Base-by-base conservation (phyloP, 1,284 basidiomycete species). In the Ustilago bromivora region DNA sequence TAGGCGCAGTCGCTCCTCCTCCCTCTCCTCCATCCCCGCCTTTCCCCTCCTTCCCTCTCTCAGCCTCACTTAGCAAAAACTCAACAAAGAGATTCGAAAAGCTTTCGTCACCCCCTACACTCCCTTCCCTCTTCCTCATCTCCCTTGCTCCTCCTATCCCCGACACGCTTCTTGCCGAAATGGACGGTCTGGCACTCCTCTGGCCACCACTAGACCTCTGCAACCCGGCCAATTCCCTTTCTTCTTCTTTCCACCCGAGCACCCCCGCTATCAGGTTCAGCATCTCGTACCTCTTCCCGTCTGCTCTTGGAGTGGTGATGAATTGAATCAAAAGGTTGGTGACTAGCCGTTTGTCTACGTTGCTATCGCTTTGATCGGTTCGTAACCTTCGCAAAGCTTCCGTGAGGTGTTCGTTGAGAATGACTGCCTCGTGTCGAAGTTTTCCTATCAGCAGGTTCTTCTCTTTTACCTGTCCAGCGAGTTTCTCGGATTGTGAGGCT, bases 221-320 rank as follows among this genome's bases (percentile, higher is more conserved):
- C 56, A 98, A 87, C 0, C 96, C 96, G 0, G 96, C 96, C 72
- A 91, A 92, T 86, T 95, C 94, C 38, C 94, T 91, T 87, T 99
- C 95, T 46, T 89, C 88, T 71, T 98, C 96, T 54, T 90, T 89
- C 96, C 97, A 99, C 4, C 90, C 91, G 13, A 99, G 89, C 57
- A 99, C 92, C 5, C 94, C 93, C 2, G 93, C 90, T 6, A 99
- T 90, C 0, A 99, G 89, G 1, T 90, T 89, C 12, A 99, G 90
- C 92, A 99, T 98, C 88, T 99, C 97, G 86, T 96, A 99, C 7
- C 96, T 91, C 86, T 99, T 99, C 28, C 92, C 88, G 86, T 99
- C 96, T 28, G 91, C 92, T 10, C 97, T 91, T 10, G 95, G 94
- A 0, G 95, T 96, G 9, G 90, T 91, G 58, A 99, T 89, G 88